phyloP scores from a whole-genome alignment of 345 rosid species.

The Syzygium aromaticum region DNA sequence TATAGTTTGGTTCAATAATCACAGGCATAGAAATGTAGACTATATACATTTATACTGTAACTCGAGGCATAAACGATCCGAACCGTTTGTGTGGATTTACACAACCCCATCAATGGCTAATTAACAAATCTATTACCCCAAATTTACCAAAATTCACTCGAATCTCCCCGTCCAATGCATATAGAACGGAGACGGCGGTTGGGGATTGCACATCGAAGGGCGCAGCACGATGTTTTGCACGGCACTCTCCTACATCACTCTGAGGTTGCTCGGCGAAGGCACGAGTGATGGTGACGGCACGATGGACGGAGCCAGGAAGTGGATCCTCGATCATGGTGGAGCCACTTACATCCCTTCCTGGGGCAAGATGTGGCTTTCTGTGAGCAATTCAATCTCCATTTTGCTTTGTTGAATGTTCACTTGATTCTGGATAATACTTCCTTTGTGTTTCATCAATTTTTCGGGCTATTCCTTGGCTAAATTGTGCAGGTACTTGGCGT shows the following conservation, averaged over 20 bases:
- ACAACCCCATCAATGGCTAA: background rate
- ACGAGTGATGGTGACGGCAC: constrained; percentile 29
- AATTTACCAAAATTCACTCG: background rate
- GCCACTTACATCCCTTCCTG: constrained; percentile 56
- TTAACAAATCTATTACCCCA: background rate
- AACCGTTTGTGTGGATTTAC: background rate
- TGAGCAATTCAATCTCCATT: constrained; percentile 2
- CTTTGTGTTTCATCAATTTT: background rate
- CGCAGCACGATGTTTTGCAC: constrained; percentile 56
- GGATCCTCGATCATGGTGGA: constrained; percentile 64
- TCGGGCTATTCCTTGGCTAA: background rate
- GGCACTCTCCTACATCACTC: constrained; percentile 29
- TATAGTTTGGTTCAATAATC: background rate
- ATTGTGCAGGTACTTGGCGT: constrained; percentile 47
- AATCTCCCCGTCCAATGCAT: too few species aligned
- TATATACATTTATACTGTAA: background rate
- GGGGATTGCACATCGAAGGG: constrained; percentile 75
- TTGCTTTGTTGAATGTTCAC: background rate
- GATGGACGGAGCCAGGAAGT: constrained; percentile 32
- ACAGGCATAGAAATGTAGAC: background rate
- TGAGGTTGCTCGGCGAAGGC: constrained; percentile 46
- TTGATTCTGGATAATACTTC: background rate
- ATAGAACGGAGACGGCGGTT: constrained; percentile 69
- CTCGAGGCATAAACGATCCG: background rate
- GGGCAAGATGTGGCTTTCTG: constrained; percentile 81